Conservation (phyloP, 2,329 filamentous ascomycete genomes). For the Juglanconis sp. region DNA sequence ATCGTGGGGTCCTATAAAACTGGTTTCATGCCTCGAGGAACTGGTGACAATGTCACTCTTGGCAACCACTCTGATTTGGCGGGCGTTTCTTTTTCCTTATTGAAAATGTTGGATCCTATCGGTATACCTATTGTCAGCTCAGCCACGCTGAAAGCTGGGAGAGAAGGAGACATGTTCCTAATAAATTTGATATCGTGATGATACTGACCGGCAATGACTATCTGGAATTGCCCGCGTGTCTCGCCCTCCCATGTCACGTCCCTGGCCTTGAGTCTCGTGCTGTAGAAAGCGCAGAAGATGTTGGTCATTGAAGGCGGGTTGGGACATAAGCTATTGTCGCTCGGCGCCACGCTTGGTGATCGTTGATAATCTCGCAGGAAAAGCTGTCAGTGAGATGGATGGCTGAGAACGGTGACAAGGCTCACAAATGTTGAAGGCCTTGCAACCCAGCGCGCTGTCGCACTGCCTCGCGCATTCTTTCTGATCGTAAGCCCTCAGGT, state of each 20-base stretch:
- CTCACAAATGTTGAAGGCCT: constrained; percentile 5
- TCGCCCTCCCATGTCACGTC: constrained; percentile 2
- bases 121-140: neutral
- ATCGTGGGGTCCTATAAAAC: neutral
- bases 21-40: neutral
- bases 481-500: neutral
- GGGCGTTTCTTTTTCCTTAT: neutral
- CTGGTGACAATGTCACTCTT: neutral
- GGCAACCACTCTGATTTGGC: neutral
- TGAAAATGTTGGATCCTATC: constrained; percentile 2
- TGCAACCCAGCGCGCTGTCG: neutral
- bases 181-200: no score
- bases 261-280: neutral
- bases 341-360: constrained; percentile 1
- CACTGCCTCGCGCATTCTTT: neutral
- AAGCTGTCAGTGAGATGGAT: neutral
- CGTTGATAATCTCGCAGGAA: constrained; percentile 2
- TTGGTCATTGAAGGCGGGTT: constrained; percentile 2
- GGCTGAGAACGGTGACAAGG: neutral
- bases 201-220: constrained; percentile 5
- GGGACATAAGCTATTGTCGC: neutral
- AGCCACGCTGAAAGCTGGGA: neutral
- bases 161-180: no score
- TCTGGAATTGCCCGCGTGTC: neutral
- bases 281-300: neutral